Base-by-base conservation (phyloP, 148 eudicot species). In the Rhododendron kiyosumense region DNA sequence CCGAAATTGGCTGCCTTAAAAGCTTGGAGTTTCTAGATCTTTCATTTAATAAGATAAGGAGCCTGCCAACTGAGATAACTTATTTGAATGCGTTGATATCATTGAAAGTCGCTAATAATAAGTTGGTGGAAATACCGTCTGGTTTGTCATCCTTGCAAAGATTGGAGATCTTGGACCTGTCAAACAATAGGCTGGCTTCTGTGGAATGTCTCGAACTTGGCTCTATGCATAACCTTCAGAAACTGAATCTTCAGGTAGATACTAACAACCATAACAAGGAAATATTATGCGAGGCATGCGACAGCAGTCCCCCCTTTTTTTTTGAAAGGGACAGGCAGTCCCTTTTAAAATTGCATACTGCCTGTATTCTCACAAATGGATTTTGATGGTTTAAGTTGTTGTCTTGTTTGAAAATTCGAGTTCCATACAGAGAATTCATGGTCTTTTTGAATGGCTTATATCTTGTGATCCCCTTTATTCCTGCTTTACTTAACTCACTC, bases 11-110 rank as follows among this genome's bases (percentile, higher is more conserved):
- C 48, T 90, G 90, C 81, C 96, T 97, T 84, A 83, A 36, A 86
- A 92, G 89, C 78, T 92, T 97, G 86, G 98, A 97, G 92, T 87
- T 88, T 88, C 91, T 97, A 78, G 96, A 97, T 90, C 92, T 97
- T 88, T 97, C 99, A 63, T 94, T 92, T 86, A 97, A 97, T 88
- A 95, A 95, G 92, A 86, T 96, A 92, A 90, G 91, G 89, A 92
- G 84, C 84, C 90, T 97, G 84, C 99, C 99, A 24, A 88, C 91
- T 86, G 98, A 97, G 92, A 90, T 97, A 57, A 79, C 94, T 87
- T 86, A 79, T 71, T 91, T 97, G 89, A 92, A 81, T 86, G 89
- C 88, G 54, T 94, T 97, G 87, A 84, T 92, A 80, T 92, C 94
- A 52, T 90, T 97, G 76, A 95, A 92, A 88, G 94, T 94, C 51